Evolutionary conservation across 129 eudicot species (phyloP), one percentile per base, ranked within the genome.

Genomic region (Logfia minima): DNA sequence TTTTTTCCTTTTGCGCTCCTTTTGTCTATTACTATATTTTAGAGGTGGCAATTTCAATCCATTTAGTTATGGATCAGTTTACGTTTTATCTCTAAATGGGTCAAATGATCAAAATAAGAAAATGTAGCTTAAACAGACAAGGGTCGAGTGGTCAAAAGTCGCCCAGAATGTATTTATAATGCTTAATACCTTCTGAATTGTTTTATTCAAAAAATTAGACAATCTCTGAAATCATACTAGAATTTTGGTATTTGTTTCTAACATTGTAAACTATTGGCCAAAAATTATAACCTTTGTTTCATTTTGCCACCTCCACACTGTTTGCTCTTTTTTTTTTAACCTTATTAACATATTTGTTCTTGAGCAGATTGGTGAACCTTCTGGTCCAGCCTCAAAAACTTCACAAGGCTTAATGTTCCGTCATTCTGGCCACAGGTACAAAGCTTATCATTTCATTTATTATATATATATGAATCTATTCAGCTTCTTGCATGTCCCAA

Each of bases 401-500:
- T 62, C 92, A 4, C 74, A 85, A 37, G 97, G 96, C 62, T 83
- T 93, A 76, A 83, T 93, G 71, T 93, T 93, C 59, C 86, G 87
- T 31, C 97, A 93, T 81, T 90, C 96, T 68, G 98, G 98, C 29
- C 97, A 93, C 85, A 90, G 97, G 97, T 93, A 81, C 23, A 23
- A 7, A 48, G 55, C 66, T 32, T 7, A 8, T 72, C 14, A 24
- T 65, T 9, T 53, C 37, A 16, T n/a, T n/a, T 39, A 3, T 35
- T 55, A 58, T 28, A 19, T 55, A 56, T 56, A 5, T 56, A n/a
- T n/a, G 62, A n/a, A 18, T 56, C 2, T 56, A 56, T 17, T 22
- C 8, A 1, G 62, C 48, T 39, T 39, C 48, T 39, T 39, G 48
- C 48, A 39, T 39, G 48, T 39, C 48, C 48, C 48, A 8, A 9